phyloP scores from a whole-genome alignment of 179 eudicot species.

The Silene noctiflora region DNA sequence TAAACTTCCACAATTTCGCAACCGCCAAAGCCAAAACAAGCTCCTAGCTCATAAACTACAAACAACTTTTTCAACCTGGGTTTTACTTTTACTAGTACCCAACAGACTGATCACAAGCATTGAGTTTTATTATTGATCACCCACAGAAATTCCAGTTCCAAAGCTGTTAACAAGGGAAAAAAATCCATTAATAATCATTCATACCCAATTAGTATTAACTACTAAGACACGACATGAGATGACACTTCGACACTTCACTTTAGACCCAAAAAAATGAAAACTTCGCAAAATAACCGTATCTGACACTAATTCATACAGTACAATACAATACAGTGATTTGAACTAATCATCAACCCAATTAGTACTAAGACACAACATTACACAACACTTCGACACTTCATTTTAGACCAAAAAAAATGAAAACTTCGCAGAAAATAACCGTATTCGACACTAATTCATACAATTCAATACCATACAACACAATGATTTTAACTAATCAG shows the following conservation, averaged over 20 bases:
- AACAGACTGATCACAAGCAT: conserved; percentile 21
- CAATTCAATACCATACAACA: too few relatives aligned
- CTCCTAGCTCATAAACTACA: conserved; percentile 2
- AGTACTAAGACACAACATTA: too few relatives aligned
- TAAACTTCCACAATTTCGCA: background rate
- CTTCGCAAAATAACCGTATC: too few relatives aligned
- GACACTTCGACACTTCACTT: too few relatives aligned
- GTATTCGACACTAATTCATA: background rate
- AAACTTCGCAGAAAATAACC: too few relatives aligned
- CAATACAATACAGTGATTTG: too few relatives aligned
- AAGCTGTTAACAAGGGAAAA: conserved; percentile 26
- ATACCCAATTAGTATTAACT: background rate
- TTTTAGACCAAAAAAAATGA: too few relatives aligned
- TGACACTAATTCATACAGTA: too few relatives aligned
- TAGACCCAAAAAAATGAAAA: background rate
- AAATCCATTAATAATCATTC: conserved; percentile 8
- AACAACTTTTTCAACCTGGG: background rate
- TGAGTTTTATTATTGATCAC: conserved; percentile 5
- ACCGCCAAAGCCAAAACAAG: background rate
- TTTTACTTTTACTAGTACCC: conserved; percentile 9
- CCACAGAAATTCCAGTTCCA: conserved; percentile 20
- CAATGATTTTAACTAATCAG: background rate
- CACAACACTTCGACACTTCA: too few relatives aligned
- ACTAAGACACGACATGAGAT: too few relatives aligned
- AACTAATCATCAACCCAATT: too few relatives aligned